These are phyloP conservation scores for Geranium rotundifolium DNA, from an alignment of 345 rosid genomes.

Conservation along the genomic window DNA sequence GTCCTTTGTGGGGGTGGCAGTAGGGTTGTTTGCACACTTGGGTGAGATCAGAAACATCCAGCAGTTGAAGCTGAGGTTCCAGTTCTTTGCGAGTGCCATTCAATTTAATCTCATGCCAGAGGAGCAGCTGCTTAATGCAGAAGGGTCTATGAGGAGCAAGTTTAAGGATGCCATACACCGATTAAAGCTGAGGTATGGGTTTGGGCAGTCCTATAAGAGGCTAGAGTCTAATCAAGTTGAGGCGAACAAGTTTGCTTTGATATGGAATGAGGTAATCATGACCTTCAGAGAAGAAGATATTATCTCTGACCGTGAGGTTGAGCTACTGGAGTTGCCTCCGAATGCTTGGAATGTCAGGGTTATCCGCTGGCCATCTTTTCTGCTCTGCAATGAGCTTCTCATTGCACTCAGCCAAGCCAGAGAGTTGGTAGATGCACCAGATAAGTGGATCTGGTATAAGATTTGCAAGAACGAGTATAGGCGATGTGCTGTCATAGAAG, in stretches of 20 bases:
- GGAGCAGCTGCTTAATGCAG: constrained; percentile 76
- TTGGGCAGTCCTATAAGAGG: constrained; percentile 78
- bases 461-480: constrained; percentile 80
- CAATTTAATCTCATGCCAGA: constrained; percentile 96
- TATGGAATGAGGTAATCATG: constrained; percentile 81
- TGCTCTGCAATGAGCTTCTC: constrained; percentile 76
- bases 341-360: constrained; percentile 72
- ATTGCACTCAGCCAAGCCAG: constrained; percentile 85
- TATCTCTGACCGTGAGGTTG: constrained; percentile 68
- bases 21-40: constrained; percentile 81
- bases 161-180: constrained; percentile 64
- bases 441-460: constrained; percentile 83
- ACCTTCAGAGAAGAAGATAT: constrained; percentile 88
- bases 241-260: constrained; percentile 71
- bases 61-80: constrained; percentile 85
- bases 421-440: constrained; percentile 81
- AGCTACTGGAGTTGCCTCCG: constrained; percentile 74
- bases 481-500: constrained; percentile 81
- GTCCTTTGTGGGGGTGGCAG: constrained; percentile 72
- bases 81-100: constrained; percentile 94
- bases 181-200: constrained; percentile 80
- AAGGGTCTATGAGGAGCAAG: constrained; percentile 69
- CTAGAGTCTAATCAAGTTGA: constrained; percentile 80
- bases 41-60: constrained; percentile 89
- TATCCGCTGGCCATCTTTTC: constrained; percentile 87